Percentiles rank a stretch among this genome's conserved stretches.
phyloP scores from a whole-genome alignment of 257 asterid genomes.

The Voacanga thouarsii region DNA sequence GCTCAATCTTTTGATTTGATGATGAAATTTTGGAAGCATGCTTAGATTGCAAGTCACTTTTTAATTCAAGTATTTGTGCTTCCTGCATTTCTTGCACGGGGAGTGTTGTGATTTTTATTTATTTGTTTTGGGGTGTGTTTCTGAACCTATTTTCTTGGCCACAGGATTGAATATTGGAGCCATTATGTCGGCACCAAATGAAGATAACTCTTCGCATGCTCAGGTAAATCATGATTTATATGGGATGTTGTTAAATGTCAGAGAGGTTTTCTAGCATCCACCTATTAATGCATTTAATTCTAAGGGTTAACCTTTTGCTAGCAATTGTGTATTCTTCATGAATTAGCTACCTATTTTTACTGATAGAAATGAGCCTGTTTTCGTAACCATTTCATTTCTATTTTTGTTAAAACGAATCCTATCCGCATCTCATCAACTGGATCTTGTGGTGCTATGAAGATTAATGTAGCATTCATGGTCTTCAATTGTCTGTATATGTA shows the following conservation, averaged over 20 bases:
- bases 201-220: slow-evolving; percentile 40
- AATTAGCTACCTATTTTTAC: neutral
- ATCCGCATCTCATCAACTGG: neutral
- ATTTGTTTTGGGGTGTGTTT: neutral
- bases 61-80: neutral
- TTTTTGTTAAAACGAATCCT: neutral
- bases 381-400: neutral
- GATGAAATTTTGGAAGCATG: no score
- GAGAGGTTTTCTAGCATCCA: neutral
- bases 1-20: neutral
- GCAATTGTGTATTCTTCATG: neutral
- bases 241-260: neutral
- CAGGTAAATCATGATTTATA: slow-evolving; percentile 40
- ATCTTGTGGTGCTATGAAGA: neutral
- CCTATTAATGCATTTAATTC: neutral
- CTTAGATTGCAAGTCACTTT: neutral
- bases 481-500: neutral
- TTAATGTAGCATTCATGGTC: neutral
- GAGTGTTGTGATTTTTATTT: neutral
- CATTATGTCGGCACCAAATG: slow-evolving; percentile 44
- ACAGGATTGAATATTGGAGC: neutral
- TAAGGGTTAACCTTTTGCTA: neutral
- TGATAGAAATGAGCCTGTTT: no score
- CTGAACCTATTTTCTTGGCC: neutral
- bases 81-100: neutral